Percentiles rank a stretch among this genome's conserved stretches.
Evolutionary conservation across 192 early-diverging fungal genomes (phyloP).

Genomic region (Podila horticola): DNA sequence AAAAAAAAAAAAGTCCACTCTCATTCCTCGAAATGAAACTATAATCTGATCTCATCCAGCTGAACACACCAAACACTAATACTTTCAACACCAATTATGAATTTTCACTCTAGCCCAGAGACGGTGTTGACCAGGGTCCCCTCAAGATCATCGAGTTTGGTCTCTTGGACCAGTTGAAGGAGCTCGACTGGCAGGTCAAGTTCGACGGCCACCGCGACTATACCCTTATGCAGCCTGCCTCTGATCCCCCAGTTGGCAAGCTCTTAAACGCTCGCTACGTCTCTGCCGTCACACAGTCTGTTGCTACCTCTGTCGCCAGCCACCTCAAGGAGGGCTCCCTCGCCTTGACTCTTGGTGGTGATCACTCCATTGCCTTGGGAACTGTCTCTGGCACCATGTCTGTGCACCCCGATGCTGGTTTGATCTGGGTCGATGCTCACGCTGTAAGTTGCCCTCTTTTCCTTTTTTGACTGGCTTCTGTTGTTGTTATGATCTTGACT

Average conservation of each 20-base stretch:
- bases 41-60: too few relatives aligned
- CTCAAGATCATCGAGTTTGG: slow-evolving; percentile 85
- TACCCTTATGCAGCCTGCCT: slow-evolving; percentile 69
- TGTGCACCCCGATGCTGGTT: slow-evolving; percentile 82
- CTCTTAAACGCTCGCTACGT: slow-evolving; percentile 91
- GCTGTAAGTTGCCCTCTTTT: slow-evolving; percentile 66
- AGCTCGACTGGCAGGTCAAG: slow-evolving; percentile 83
- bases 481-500: background rate
- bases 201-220: slow-evolving; percentile 82
- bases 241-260: slow-evolving; percentile 78
- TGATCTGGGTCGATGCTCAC: slow-evolving; percentile 97
- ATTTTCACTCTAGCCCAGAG: slow-evolving; percentile 69
- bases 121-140: slow-evolving; percentile 92
- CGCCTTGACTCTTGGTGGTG: slow-evolving; percentile 93
- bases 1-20: background rate
- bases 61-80: too few relatives aligned
- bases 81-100: background rate
- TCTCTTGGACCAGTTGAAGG: slow-evolving; percentile 82
- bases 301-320: slow-evolving; percentile 70
- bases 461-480: too few relatives aligned
- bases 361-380: slow-evolving; percentile 94
- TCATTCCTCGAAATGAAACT: background rate
- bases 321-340: slow-evolving; percentile 76
- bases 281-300: slow-evolving; percentile 75
- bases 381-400: slow-evolving; percentile 83